Conservation (phyloP, 2,329 filamentous ascomycete genomes). For the Hypoxylon sp. region DNA sequence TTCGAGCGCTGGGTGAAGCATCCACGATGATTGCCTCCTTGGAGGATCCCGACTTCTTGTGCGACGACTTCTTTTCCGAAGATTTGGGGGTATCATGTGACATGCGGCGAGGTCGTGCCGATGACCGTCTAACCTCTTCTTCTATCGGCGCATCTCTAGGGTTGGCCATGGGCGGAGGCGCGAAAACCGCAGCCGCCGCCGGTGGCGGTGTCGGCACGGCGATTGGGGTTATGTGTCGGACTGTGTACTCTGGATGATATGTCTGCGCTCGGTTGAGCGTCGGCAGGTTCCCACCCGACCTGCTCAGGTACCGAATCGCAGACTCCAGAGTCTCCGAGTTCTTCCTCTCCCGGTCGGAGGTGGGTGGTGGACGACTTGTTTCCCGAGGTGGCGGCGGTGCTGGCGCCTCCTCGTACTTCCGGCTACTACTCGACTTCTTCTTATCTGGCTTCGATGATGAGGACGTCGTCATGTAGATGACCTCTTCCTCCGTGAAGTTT, state of each 20-base stretch:
- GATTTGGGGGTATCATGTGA: slow-evolving; percentile 51
- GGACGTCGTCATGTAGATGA: slow-evolving; percentile 37
- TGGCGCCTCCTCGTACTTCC: slow-evolving; percentile 48
- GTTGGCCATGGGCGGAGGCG: slow-evolving; percentile 46
- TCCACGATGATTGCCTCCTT: slow-evolving; percentile 48
- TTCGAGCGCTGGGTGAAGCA: slow-evolving; percentile 26
- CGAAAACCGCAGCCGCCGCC: slow-evolving; percentile 43
- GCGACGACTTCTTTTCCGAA: slow-evolving; percentile 52
- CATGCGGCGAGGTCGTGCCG: slow-evolving; percentile 49
- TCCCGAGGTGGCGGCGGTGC: slow-evolving; percentile 29
- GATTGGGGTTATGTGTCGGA: slow-evolving; percentile 43
- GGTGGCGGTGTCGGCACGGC: slow-evolving; percentile 54
- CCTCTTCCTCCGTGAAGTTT: slow-evolving; percentile 43
- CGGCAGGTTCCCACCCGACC: slow-evolving; percentile 48
- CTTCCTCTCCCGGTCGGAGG: slow-evolving; percentile 49
- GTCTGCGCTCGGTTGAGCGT: slow-evolving; percentile 46
- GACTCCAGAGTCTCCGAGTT: slow-evolving; percentile 48
- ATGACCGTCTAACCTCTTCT: slow-evolving; percentile 49
- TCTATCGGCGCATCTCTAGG: slow-evolving; percentile 42
- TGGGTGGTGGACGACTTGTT: slow-evolving; percentile 27
- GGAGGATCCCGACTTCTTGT: slow-evolving; percentile 49
- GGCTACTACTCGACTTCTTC: slow-evolving; percentile 51
- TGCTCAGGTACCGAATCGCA: slow-evolving; percentile 50
- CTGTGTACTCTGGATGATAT: slow-evolving; percentile 39
- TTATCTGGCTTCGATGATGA: slow-evolving; percentile 45